Evolutionary conservation across 768 basidiomycete species (phyloP).

Genomic region (Suillus bovinus): DNA sequence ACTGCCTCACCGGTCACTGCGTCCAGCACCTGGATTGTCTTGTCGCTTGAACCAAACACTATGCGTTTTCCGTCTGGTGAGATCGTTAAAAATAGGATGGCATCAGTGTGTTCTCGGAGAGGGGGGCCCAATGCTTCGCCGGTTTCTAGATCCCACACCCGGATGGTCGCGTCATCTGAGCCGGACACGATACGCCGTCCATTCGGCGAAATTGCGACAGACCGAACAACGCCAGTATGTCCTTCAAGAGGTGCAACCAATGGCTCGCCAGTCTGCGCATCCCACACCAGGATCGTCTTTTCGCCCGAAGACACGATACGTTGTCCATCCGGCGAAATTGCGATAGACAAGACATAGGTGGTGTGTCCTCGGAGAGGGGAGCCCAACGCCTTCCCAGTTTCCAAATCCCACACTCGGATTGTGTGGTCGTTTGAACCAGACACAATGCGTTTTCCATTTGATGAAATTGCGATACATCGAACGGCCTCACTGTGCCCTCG

Average conservation of each 20-base stretch:
- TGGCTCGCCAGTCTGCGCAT: conserved; percentile 20
- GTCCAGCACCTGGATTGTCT: neutral
- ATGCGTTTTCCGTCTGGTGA: neutral
- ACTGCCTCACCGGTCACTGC: neutral
- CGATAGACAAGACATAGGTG: conserved; percentile 28
- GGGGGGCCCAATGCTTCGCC: conserved; percentile 7
- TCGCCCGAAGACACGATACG: conserved; percentile 34
- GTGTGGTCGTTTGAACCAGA: conserved; percentile 31
- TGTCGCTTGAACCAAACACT: conserved; percentile 5
- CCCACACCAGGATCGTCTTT: conserved; percentile 31
- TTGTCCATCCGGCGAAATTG: conserved; percentile 33
- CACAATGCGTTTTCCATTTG: conserved; percentile 22
- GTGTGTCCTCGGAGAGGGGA: conserved; percentile 30
- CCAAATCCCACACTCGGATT: conserved; percentile 27
- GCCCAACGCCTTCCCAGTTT: conserved; percentile 21
- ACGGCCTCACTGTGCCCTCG: conserved; percentile 5
- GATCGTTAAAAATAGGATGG: neutral
- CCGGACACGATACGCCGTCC: conserved; percentile 5
- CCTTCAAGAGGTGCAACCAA: neutral
- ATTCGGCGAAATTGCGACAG: conserved; percentile 9
- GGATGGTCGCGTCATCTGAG: neutral
- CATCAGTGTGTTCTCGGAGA: conserved; percentile 1
- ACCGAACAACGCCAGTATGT: neutral
- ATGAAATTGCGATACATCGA: conserved; percentile 11
- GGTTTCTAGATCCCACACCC: conserved; percentile 5